Conservation (phyloP, 768 basidiomycete genomes). For the Naganishia vishniacii region DNA sequence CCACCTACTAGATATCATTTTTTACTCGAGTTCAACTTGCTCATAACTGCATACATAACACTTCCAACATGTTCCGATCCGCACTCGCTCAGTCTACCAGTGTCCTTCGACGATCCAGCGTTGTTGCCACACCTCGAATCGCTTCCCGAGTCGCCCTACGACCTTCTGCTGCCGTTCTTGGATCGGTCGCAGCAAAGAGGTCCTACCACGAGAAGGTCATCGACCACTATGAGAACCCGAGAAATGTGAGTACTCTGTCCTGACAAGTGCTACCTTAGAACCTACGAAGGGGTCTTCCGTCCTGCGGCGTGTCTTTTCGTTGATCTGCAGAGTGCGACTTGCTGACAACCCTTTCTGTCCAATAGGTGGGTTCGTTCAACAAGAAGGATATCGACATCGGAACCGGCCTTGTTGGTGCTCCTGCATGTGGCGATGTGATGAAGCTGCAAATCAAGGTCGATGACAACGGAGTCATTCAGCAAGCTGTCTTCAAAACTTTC, state of each 20-base stretch:
- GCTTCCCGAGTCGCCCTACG: slow-evolving; percentile 3
- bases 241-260: slow-evolving; percentile 67
- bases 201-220: slow-evolving; percentile 88
- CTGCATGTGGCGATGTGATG: slow-evolving; percentile 95
- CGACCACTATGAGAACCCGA: slow-evolving; percentile 87
- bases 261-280: no score
- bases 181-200: slow-evolving; percentile 50
- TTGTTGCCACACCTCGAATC: slow-evolving; percentile 14
- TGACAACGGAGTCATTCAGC: slow-evolving; percentile 77
- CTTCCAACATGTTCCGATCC: slow-evolving; percentile 11
- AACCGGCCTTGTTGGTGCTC: slow-evolving; percentile 94
- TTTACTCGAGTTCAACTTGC: neutral
- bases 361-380: slow-evolving; percentile 91
- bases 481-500: slow-evolving; percentile 99
- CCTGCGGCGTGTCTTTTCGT: no score
- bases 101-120: slow-evolving; percentile 14
- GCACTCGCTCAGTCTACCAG: slow-evolving; percentile 6
- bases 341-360: no score
- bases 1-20: neutral
- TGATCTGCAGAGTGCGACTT: no score
- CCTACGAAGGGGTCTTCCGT: no score
- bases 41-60: neutral
- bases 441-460: slow-evolving; percentile 97
- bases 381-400: slow-evolving; percentile 89
- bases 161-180: neutral